Evolutionary conservation across 2,329 filamentous ascomycete species (phyloP).

Genomic region (Cytospora piceae): DNA sequence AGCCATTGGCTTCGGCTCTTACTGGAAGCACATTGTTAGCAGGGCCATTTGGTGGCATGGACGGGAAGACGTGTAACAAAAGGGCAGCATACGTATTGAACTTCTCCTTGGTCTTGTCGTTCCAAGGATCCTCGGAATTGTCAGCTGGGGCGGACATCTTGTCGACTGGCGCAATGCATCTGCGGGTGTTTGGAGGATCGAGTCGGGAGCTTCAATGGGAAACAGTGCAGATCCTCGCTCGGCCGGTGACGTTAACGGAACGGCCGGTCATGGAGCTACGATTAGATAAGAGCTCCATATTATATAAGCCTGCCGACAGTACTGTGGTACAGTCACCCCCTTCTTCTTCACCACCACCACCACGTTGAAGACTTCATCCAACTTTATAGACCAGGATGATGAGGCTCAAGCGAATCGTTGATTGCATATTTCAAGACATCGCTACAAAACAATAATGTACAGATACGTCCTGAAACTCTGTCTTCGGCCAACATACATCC

Average conservation of each 20-base stretch:
- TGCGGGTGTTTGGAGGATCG: neutral
- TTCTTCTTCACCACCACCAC: neutral
- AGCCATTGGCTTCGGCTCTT: conserved; percentile 89
- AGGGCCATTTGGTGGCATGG: neutral
- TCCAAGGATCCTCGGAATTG: conserved; percentile 51
- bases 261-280: conserved; percentile 8
- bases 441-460: neutral
- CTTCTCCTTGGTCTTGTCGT: conserved; percentile 62
- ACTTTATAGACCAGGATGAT: neutral
- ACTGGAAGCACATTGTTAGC: conserved; percentile 50
- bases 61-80: neutral
- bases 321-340: neutral
- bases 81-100: conserved; percentile 61
- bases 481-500: neutral
- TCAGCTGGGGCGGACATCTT: conserved; percentile 27
- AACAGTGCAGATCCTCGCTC: neutral
- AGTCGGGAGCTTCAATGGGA: too few relatives aligned
- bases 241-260: conserved; percentile 13
- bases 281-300: conserved; percentile 19
- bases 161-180: conserved; percentile 24
- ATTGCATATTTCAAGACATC: neutral
- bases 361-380: neutral
- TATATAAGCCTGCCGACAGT: conserved; percentile 16
- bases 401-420: neutral
- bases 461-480: neutral